A percentile compares a stretch with the other conserved stretches of the same genome.
Conservation (phyloP, 2,329 filamentous ascomycete species). For the Penicillium sp. region DNA sequence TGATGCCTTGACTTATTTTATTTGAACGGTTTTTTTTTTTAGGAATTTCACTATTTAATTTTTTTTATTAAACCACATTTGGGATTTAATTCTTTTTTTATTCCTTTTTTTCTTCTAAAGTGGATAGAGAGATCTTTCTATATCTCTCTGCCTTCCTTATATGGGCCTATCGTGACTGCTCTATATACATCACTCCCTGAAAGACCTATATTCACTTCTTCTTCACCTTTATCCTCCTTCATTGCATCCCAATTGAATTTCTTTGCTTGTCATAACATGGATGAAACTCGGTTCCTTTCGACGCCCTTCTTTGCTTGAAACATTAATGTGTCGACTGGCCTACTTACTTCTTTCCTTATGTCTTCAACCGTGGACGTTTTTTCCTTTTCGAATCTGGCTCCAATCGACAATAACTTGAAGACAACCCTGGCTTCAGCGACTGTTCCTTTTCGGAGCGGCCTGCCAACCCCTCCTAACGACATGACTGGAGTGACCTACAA, state of each 20-base stretch:
- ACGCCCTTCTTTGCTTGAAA: conserved; percentile 9
- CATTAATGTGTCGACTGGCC: conserved; percentile 15
- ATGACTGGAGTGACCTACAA: conserved; percentile 46
- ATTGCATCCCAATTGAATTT: conserved; percentile 15
- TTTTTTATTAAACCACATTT: conserved; percentile 14
- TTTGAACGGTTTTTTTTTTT: conserved; percentile 25
- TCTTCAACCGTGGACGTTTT: conserved; percentile 32
- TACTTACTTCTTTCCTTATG: conserved; percentile 30
- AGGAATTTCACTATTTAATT: conserved; percentile 39
- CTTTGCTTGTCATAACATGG: conserved; percentile 11
- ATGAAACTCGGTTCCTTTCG: conserved; percentile 14
- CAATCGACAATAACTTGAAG: conserved; percentile 23
- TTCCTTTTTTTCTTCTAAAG: conserved; percentile 5
- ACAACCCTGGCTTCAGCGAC: conserved; percentile 26
- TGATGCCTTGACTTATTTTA: conserved; percentile 39
- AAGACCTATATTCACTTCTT: conserved; percentile 13
- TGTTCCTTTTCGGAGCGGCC: conserved; percentile 42
- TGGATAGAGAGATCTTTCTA: conserved; percentile 9
- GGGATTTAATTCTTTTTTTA: conserved; percentile 2
- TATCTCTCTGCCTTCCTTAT: conserved; percentile 19
- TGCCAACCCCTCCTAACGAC: conserved; percentile 44
- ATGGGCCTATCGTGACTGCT: conserved; percentile 24
- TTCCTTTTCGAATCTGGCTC: conserved; percentile 28
- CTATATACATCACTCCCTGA: conserved; percentile 28
- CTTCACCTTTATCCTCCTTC: conserved; percentile 8